These are phyloP conservation scores for Nephelium lappaceum DNA, from an alignment of 345 rosid genomes.

Conservation along the genomic window DNA sequence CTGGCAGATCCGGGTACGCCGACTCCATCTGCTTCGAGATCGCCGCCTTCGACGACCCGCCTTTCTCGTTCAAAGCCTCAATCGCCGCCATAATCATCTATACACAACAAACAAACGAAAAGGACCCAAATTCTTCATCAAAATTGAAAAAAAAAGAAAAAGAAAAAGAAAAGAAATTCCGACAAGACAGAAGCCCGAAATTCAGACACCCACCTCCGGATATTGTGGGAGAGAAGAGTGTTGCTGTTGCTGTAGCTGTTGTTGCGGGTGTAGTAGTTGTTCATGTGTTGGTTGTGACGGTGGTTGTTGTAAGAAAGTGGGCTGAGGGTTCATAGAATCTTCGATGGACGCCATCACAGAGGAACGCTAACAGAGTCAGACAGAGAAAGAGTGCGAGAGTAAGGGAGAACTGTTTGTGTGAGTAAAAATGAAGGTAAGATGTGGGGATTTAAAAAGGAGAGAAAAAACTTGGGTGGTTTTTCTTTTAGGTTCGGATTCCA, in stretches of 20 bases:
- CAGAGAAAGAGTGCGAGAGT: not conserved
- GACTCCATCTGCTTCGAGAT: conserved; percentile 70
- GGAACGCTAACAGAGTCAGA: not conserved
- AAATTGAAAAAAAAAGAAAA: not conserved
- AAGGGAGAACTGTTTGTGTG: conserved; percentile 8
- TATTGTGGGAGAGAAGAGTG: conserved; percentile 30
- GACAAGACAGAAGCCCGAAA: not conserved
- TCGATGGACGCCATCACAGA: conserved; percentile 23
- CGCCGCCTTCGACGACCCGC: conserved; percentile 61
- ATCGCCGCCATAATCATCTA: conserved; percentile 84
- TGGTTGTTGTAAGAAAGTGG: not conserved
- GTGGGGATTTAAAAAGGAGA: conserved; percentile 32
- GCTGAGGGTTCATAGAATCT: conserved; percentile 9
- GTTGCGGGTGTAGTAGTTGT: not conserved
- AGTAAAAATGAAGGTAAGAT: conserved; percentile 3
- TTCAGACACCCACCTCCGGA: conserved; percentile 34
- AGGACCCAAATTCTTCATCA: not conserved
- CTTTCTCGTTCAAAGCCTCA: conserved; percentile 50
- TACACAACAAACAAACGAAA: not conserved
- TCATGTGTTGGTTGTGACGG: not conserved
- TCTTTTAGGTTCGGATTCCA: conserved; percentile 10
- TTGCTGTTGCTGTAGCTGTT: conserved; percentile 2
- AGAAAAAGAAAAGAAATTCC: not conserved
- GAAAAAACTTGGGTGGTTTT: not conserved
- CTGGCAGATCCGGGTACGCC: conserved; percentile 48